These are phyloP conservation scores for Solanum sparsipilum DNA, from an alignment of 257 asterid genomes.

Conservation along the genomic window DNA sequence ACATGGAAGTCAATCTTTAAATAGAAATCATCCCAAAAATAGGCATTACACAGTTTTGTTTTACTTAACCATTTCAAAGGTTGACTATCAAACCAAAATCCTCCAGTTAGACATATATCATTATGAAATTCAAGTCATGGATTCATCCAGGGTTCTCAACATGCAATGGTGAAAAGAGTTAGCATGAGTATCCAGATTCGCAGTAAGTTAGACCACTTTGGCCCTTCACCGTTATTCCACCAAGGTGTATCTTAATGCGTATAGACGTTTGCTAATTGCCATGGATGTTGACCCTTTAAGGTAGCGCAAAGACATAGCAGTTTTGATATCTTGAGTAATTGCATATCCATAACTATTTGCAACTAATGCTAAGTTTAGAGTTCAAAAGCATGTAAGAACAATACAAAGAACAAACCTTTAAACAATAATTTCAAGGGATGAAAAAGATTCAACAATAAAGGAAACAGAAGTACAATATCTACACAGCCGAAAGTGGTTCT, in stretches of 20 bases:
- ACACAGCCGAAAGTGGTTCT: slow-evolving; percentile 19
- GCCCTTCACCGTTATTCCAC: too few species aligned
- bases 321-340: background rate
- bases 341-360: background rate
- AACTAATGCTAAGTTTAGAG: background rate
- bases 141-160: too few species aligned
- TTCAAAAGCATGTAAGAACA: background rate
- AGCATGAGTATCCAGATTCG: too few species aligned
- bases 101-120: too few species aligned
- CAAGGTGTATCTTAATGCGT: background rate
- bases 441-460: background rate
- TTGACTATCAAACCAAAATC: background rate
- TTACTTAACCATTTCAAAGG: background rate
- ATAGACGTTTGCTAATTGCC: background rate
- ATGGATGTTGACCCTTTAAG: background rate
- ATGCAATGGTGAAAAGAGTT: too few species aligned
- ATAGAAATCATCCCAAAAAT: too few species aligned
- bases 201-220: too few species aligned
- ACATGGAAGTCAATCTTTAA: too few species aligned
- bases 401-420: background rate
- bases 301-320: background rate
- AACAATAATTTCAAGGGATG: background rate
- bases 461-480: slow-evolving; percentile 1
- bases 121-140: too few species aligned
- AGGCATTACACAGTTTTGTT: too few species aligned